Percentiles rank a stretch among this genome's conserved stretches.
Conservation (phyloP, 75 land plant genomes). For the Sequoiadendron giganteum region DNA sequence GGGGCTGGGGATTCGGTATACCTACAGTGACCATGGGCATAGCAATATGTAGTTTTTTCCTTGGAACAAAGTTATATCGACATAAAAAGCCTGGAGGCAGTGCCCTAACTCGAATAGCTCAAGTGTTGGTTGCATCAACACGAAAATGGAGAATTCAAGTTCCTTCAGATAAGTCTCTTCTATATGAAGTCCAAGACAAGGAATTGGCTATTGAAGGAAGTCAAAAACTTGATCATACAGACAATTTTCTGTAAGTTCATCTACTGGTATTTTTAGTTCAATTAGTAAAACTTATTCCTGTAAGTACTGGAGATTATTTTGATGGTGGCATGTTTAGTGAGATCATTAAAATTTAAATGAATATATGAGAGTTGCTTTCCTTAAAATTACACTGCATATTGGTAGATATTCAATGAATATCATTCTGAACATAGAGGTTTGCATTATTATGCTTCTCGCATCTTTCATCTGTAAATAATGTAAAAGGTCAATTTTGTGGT, state of each 20-base stretch:
- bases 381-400: not conserved
- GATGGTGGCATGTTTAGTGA: not conserved
- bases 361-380: not conserved
- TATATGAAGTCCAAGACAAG: constrained; percentile 55
- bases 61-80: constrained; percentile 51
- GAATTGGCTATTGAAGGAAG: constrained; percentile 65
- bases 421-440: not conserved
- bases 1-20: constrained; percentile 85
- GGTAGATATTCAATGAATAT: not conserved
- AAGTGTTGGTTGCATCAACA: constrained; percentile 57
- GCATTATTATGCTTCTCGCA: not conserved
- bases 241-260: constrained; percentile 17
- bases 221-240: constrained; percentile 61
- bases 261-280: not conserved
- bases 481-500: not conserved
- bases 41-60: constrained; percentile 53
- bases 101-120: constrained; percentile 70
- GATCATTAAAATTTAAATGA: not conserved
- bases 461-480: not conserved
- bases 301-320: not conserved
- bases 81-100: constrained; percentile 79
- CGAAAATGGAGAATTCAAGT: constrained; percentile 41
- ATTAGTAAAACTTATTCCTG: not conserved
- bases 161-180: constrained; percentile 28
- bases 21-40: constrained; percentile 71